Base-by-base conservation (phyloP, 2,329 filamentous ascomycete genomes). In the Colletotrichum brevisporum region DNA sequence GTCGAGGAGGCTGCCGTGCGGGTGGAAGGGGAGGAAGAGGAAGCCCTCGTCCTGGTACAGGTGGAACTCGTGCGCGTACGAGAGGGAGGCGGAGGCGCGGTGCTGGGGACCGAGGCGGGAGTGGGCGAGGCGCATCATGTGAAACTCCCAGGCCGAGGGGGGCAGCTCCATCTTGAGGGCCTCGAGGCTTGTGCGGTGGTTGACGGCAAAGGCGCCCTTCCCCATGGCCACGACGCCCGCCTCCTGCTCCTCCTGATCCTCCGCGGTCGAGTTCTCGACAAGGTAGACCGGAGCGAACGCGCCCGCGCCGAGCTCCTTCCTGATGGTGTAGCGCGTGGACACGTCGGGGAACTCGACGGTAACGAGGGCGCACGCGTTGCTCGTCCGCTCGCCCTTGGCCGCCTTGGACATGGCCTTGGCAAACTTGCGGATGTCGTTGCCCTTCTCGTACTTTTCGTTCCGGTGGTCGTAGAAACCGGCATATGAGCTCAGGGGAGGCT, bases 211-310 rank as follows among this genome's bases (percentile, higher is more conserved):
- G 13, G 85, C 81, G 36, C 90, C 87, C 75, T 89, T 90, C 64
- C 90, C 89, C 87, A 92, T 89, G 80, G 83, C 45, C 76, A 78
- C 61, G 74, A 78, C 60, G 76, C 78, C 81, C 39, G 87, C 84
- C 16, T 87, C 83, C 18, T 83, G 79, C 39, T 80, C 75, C 10
- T 83, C 81, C 41, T 80, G 75, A 9, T 83, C 81, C 13, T 83
- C 84, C 4, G 86, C 83, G 0, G 82, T 82, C n/a, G 89, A 87
- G 74, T 91, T 92, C 76, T 97, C 94, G 8, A 95, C 91, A 0
- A 99, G 88, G 77, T 98, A 99, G 3, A 99, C 96, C 0, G 96
- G 95, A 0, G 95, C 96, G 80, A 97, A 99, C 1, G 96, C 96
- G 9, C 96, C 96, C 31, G 94, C 93, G 1, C 96, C 96, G 13